Evolutionary conservation across 2,329 filamentous ascomycete genomes (phyloP).

Genomic region (Akanthomyces uredinophilus): DNA sequence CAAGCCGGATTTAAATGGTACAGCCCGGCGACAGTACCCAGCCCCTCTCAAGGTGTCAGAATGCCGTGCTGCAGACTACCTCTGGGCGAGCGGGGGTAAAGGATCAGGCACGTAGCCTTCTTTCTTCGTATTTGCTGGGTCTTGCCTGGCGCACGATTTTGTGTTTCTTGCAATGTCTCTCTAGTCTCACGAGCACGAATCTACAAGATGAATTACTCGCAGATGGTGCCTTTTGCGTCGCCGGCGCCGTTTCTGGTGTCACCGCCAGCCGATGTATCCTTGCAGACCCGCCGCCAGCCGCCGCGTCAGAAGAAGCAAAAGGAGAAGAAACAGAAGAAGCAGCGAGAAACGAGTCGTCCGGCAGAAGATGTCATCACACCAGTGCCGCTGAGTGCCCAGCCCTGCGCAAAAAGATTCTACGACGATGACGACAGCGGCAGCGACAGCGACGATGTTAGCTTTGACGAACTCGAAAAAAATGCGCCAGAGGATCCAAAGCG

Average conservation of each 20-base stretch:
- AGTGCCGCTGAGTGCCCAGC: not conserved
- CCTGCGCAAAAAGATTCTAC: not conserved
- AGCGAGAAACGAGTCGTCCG: not conserved
- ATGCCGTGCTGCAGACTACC: not conserved
- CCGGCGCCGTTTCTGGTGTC: not conserved
- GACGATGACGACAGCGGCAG: not conserved
- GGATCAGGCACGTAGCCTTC: not conserved
- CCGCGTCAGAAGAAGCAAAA: not conserved
- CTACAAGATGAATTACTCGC: not conserved
- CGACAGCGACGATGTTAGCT: not conserved
- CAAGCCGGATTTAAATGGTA: conserved; percentile 2
- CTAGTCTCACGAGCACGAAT: not conserved
- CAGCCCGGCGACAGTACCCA: not conserved
- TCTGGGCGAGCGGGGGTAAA: not conserved
- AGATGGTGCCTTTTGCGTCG: conserved; percentile 6
- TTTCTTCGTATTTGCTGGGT: not conserved
- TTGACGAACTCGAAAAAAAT: not conserved
- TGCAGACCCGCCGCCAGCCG: not conserved
- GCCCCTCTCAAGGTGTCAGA: not conserved
- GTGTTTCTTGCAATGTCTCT: not conserved
- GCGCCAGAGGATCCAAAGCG: not conserved
- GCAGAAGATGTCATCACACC: not conserved
- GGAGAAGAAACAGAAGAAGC: not conserved
- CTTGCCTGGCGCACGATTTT: not conserved
- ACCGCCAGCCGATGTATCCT: not conserved